Percentiles rank a stretch among this genome's conserved stretches.
phyloP scores from a whole-genome alignment of 345 rosid species.

The Acer negundo region DNA sequence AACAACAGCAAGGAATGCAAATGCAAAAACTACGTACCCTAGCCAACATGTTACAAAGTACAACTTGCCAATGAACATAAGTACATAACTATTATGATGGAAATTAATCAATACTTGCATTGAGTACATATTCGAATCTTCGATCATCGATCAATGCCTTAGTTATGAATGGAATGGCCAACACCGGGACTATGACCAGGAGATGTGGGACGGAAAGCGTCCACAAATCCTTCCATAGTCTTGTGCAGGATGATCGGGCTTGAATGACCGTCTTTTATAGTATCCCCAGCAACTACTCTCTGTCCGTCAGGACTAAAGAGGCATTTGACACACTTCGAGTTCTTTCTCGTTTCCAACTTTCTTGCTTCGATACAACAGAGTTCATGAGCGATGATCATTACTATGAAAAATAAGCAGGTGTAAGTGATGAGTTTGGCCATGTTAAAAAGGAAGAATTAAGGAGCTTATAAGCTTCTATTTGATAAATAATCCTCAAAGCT shows the following conservation, averaged over 20 bases:
- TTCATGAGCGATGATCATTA: conserved; percentile 40
- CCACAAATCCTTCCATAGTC: conserved; percentile 11
- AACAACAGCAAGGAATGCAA: background rate
- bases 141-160: conserved; percentile 10
- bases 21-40: background rate
- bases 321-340: conserved; percentile 16
- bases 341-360: conserved; percentile 22
- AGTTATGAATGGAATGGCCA: conserved; percentile 47
- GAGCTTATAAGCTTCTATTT: background rate
- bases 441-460: background rate
- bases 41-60: too few relatives aligned
- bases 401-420: conserved; percentile 40
- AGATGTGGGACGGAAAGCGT: conserved; percentile 52
- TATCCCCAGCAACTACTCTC: background rate
- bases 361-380: conserved; percentile 41
- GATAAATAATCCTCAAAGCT: background rate
- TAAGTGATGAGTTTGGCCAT: conserved; percentile 37
- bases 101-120: background rate
- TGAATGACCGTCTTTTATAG: background rate
- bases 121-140: background rate
- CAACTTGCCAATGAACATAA: too few relatives aligned
- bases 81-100: background rate
- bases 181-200: conserved; percentile 70
- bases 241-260: conserved; percentile 10
- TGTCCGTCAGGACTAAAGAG: conserved; percentile 10